phyloP scores from a whole-genome alignment of 2,329 filamentous ascomycete genomes.

The Boeremia lycopersici region DNA sequence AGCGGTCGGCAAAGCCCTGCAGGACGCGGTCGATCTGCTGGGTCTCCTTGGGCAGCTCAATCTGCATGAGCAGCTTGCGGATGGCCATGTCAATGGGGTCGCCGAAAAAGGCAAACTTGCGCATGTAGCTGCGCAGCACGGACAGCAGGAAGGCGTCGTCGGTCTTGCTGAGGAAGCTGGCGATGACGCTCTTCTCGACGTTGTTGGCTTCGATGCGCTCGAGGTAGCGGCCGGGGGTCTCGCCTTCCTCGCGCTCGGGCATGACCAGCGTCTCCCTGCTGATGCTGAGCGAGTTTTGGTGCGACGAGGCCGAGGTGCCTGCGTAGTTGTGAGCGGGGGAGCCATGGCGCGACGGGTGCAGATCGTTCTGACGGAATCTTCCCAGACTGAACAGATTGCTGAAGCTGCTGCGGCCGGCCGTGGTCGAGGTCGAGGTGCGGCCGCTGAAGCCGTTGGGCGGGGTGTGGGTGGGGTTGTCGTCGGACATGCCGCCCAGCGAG shows the following conservation, averaged over 20 bases:
- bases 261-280: slow-evolving; percentile 71
- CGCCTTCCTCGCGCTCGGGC: slow-evolving; percentile 82
- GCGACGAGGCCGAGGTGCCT: slow-evolving; percentile 74
- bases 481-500: slow-evolving; percentile 75
- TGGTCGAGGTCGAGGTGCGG: slow-evolving; percentile 83
- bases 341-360: slow-evolving; percentile 64
- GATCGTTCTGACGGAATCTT: slow-evolving; percentile 80
- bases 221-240: slow-evolving; percentile 89
- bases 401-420: slow-evolving; percentile 86
- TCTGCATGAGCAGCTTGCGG: slow-evolving; percentile 93
- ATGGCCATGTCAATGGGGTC: slow-evolving; percentile 98
- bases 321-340: slow-evolving; percentile 64
- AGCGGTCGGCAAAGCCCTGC: slow-evolving; percentile 92
- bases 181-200: slow-evolving; percentile 80
- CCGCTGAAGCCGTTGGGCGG: slow-evolving; percentile 50
- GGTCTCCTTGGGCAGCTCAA: slow-evolving; percentile 93
- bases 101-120: slow-evolving; percentile 91
- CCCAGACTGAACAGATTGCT: slow-evolving; percentile 82
- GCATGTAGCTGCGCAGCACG: slow-evolving; percentile 92
- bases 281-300: slow-evolving; percentile 82
- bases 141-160: slow-evolving; percentile 81
- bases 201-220: slow-evolving; percentile 79
- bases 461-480: slow-evolving; percentile 71
- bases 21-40: slow-evolving; percentile 96
- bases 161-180: slow-evolving; percentile 83